Base-by-base conservation (phyloP, 129 eudicot genomes). In the Rutidosis leptorrhynchoides region DNA sequence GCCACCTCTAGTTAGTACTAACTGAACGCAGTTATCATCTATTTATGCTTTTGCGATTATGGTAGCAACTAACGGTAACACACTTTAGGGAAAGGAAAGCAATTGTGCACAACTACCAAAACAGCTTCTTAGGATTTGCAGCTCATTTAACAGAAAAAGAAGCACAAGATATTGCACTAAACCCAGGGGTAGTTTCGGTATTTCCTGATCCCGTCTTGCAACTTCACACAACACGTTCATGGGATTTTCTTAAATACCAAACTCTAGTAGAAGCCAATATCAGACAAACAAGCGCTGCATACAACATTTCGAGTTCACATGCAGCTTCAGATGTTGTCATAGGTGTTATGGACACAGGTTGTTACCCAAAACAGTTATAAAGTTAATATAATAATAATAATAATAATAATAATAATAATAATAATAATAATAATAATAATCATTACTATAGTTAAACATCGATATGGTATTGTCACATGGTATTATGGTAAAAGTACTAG, bases 321-420 rank as follows among this genome's bases (percentile, higher is more conserved):
- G 83, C 74, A 43, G 67, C 79, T 28, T 78, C 77, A 17, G 96
- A 85, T 65, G 64, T 79, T 23, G 78, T 92, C 62, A 82, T 92
- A 57, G 98, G 98, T 59, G 58, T 92, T 72, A 43, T 92, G 46
- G 98, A 92, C 64, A 79, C 96, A 77, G 98, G 98, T 85, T 48
- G 20, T 60, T 10, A 1, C 26, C 2, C 19, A 40, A 21, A 26
- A 33, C 53, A 8, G 9, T 27, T 62, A 58, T 15, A 11, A 14
- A 1, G 20, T 62, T 21, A 70, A 22, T 58, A 20, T n/a, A n/a
- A n/a, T n/a, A n/a, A n/a, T n/a, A n/a, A 9, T 33, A 33, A 8
- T 8, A 3, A 5, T 33, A 33, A 3, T 33, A 33, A 33, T 8
- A 5, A 33, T 33, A 8, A 8, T n/a, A n/a, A n/a, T n/a, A n/a